Evolutionary conservation across 1,284 basidiomycete species (phyloP).

Genomic region (Ceratobasidium sp.): DNA sequence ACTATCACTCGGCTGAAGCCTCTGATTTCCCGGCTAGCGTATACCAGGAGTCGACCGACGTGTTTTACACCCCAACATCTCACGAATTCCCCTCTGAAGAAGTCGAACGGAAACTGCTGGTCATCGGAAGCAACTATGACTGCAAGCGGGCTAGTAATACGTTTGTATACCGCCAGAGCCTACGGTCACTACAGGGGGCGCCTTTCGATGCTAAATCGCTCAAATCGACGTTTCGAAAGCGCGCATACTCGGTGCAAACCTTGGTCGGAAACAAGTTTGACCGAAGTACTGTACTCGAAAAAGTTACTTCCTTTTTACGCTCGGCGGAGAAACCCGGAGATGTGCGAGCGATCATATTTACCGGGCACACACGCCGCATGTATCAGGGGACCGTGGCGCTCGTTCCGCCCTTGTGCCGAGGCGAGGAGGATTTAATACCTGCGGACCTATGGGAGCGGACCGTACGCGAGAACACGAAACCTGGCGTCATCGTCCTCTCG

Average conservation of each 20-base stretch:
- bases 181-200: neutral
- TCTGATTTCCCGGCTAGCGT: neutral
- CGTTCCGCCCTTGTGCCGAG: slow-evolving; percentile 18
- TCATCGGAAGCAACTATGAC: slow-evolving; percentile 33
- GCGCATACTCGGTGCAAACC: slow-evolving; percentile 12
- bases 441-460: slow-evolving; percentile 17
- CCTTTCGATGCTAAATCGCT: slow-evolving; percentile 21
- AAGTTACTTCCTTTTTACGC: slow-evolving; percentile 3
- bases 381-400: slow-evolving; percentile 12
- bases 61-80: neutral
- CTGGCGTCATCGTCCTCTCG: slow-evolving; percentile 33
- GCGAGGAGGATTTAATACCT: slow-evolving; percentile 3
- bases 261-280: slow-evolving; percentile 18
- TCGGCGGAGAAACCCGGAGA: slow-evolving; percentile 21
- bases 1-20: neutral
- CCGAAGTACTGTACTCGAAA: neutral
- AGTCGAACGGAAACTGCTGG: slow-evolving; percentile 29
- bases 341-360: slow-evolving; percentile 38
- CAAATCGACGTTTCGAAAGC: slow-evolving; percentile 15
- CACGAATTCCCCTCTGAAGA: neutral
- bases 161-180: neutral
- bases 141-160: neutral
- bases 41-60: neutral
- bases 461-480: slow-evolving; percentile 12
- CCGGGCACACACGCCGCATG: slow-evolving; percentile 13